A percentile compares a stretch with the other conserved stretches of the same genome.
phyloP scores from a whole-genome alignment of 306 rosid species.

The Cucurbita argyrosperma region DNA sequence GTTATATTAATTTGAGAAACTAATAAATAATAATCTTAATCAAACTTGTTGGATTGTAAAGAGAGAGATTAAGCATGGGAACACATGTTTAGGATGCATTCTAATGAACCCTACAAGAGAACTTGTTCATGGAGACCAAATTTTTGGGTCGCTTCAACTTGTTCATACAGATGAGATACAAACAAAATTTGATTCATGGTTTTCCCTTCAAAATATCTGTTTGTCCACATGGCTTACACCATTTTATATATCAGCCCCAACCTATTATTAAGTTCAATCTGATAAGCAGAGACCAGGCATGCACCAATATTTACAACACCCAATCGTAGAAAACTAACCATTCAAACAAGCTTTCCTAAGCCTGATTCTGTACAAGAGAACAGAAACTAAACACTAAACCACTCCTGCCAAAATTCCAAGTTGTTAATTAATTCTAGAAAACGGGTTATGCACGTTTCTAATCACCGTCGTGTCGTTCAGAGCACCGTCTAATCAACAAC shows the following conservation, averaged over 20 bases:
- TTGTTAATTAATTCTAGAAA: neutral
- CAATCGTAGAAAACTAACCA: neutral
- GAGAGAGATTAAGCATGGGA: too few relatives aligned
- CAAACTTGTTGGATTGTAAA: too few relatives aligned
- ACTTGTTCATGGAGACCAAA: neutral
- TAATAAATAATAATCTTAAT: too few relatives aligned
- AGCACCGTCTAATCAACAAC: neutral
- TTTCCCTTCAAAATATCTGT: neutral
- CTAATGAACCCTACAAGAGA: too few relatives aligned
- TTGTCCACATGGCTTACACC: neutral
- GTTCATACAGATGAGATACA: neutral
- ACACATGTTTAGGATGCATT: too few relatives aligned
- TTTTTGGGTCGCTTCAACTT: too few relatives aligned
- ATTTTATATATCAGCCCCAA: neutral
- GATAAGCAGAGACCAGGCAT: neutral
- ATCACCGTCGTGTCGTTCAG: neutral
- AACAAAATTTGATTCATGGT: neutral
- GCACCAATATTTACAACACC: slow-evolving; percentile 1
- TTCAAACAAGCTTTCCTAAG: neutral
- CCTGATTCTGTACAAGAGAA: neutral
- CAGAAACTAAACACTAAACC: neutral
- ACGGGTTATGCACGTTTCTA: neutral
- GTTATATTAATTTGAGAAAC: too few relatives aligned
- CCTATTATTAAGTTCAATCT: neutral
- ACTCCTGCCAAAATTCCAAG: neutral